Evolutionary conservation across 2,329 filamentous ascomycete species (phyloP), one percentile per base, ranked within the genome.

Genomic region (Colletotrichum sp.): DNA sequence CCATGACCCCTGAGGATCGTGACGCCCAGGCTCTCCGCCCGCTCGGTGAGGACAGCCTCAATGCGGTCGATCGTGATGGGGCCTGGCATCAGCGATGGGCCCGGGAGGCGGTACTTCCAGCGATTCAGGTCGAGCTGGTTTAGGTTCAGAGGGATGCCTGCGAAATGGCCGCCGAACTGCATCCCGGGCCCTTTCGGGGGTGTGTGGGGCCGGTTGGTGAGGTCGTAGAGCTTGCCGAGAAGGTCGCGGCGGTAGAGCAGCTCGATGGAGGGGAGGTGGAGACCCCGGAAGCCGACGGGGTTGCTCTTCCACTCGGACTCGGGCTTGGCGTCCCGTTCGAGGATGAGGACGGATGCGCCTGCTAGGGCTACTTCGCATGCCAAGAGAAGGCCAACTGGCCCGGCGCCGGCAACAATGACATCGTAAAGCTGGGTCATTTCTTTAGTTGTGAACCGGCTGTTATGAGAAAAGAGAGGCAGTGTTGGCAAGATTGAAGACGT

Each of bases 271-370:
- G 79, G 75, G 2, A 81, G 83, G 72, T 84, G 85, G 18, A 86
- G 72, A 34, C 83, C 84, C 5, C 83, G 79, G 16, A 79, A 55
- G 21, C 83, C 83, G 2, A 83, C 74, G 2, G 81, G 81, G 1
- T 70, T 63, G 28, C 32, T 70, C 69, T 86, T 86, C 79, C 80
- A 84, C 6, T 55, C 18, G 4, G 55, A 69, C 10, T 21, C 24
- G 52, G 67, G 67, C 78, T 90, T 90, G 36, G 84, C 80, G 62
- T 89, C 79, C 74, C 88, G 21, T 76, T 87, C 86, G 6, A 87
- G 79, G 4, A 87, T 81, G 3, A 86, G 79, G 21, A 87, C 85
- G 2, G 83, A 84, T 13, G 79, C 76, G 26, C 78, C 60, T 57
- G 80, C 80, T 10, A 84, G 78, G 13, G 75, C 79, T 15, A 87